Evolutionary conservation across 2,329 filamentous ascomycete genomes (phyloP), one percentile per base, ranked within the genome.

Genomic region (Fusarium multiceps): DNA sequence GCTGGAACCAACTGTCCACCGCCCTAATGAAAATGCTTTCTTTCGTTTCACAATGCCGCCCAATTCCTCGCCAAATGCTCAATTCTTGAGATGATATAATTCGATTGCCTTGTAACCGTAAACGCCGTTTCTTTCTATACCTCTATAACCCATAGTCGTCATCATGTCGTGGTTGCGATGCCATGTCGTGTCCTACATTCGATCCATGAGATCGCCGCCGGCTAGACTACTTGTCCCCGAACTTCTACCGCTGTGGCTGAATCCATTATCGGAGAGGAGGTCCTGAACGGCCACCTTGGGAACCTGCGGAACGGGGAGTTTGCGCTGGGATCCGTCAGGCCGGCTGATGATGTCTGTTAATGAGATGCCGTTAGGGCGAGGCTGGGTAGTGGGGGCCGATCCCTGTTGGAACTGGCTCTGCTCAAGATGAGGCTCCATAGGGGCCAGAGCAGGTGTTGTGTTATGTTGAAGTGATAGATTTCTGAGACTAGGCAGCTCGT

Each of bases 341-440:
- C 92, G 91, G 77, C 92, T 93, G 83, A 98, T 96, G 76, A 98
- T 98, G 79, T 98, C 95, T 63, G 90, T 92, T 74, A 98, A 90
- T 41, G 93, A 92, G 61, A 97, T 88, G 42, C 94, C 94, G 59
- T 85, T 88, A 73, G 87, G 83, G 58, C 85, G 82, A 62, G 81
- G 71, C 34, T 83, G 74, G 82, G 78, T 82, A n/a, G 85, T 85
- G 56, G 86, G 86, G 69, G 86, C 85, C 69, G 87, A 87, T 34
- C 75, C 75, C 27, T 80, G 79, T 23, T 80, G 79, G 56, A 81
- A 81, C 76, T 81, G 70, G 71, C 78, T 65, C 77, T 79, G 68
- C 42, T 88, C 85, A 13, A 86, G 80, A 66, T 86, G 82, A 30
- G 87, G 87, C 78, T 89, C 87, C 78, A 89, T 85, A 32, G 87